Base-by-base conservation (phyloP, 23 red algal species). In the Pyropia yezoensis region DNA sequence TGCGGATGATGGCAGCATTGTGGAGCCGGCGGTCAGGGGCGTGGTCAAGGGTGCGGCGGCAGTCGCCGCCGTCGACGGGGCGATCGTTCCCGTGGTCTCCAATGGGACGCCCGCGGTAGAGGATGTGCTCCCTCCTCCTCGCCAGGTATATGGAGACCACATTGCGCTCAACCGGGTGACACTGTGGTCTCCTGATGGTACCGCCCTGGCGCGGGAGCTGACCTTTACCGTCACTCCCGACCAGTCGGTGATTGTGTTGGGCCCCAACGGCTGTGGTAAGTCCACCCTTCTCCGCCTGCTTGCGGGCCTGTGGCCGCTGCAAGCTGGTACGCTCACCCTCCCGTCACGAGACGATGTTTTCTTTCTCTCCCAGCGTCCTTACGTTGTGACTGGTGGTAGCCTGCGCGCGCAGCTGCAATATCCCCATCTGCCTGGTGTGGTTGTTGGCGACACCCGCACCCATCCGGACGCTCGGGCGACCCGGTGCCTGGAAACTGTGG, bases 311-410 rank as follows among this genome's bases (percentile, higher is more conserved):
- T 97, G 85, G 93, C 86, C 68, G 54, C 34, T 70, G 17, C 78
- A 85, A 54, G 57, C 68, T 3, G 91, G 91, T 17, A 72, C 65
- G 16, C 59, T 96, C 57, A 73, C 57, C 50, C 73, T 82, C 15
- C 74, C 91, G 21, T 50, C 79, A 6, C 49, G 77, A 23, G 78
- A 89, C 56, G 71, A 82, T 27, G 79, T 85, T 25, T 96, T 85
- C 55, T 96, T 89, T 69, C 67, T 96, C 28, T 85, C 91, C 12
- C 93, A 97, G 27, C 55, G 74, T 27, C 85, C 93, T 25, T 97
- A 97, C 65, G 74, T 87, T 55, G 73, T 76, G 60, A 72, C 64
- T 29, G 77, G 74, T 15, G 90, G 93, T 49, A 75, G 62, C 51
- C 39, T 97, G 23, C 62, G 68, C 50, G 79, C 90, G 24, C 85